Conservation (phyloP, 1,284 basidiomycete species). For the Moniliella sp. region DNA sequence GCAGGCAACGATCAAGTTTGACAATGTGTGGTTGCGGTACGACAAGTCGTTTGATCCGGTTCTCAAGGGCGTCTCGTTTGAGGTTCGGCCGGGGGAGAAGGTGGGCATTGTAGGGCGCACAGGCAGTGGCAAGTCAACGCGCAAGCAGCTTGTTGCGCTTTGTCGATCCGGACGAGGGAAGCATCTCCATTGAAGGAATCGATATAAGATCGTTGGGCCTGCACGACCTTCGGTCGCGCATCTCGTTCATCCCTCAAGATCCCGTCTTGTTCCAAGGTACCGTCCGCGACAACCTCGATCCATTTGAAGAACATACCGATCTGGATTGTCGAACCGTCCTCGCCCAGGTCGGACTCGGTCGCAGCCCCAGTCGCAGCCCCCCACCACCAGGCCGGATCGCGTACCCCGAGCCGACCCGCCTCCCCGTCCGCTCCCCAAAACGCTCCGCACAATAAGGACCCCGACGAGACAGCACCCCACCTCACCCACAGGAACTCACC, state of each 20-base stretch:
- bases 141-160: slow-evolving; percentile 7
- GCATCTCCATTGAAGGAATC: slow-evolving; percentile 22
- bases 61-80: slow-evolving; percentile 47
- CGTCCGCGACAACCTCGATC: slow-evolving; percentile 64
- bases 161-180: slow-evolving; percentile 10
- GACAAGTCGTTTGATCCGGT: slow-evolving; percentile 51
- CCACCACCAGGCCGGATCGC: slow-evolving; percentile 1
- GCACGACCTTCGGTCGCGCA: slow-evolving; percentile 28
- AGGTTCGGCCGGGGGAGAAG: slow-evolving; percentile 6
- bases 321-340: slow-evolving; percentile 52
- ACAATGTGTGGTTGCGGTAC: slow-evolving; percentile 46
- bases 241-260: slow-evolving; percentile 40
- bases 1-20: slow-evolving; percentile 44
- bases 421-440: background rate
- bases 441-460: slow-evolving; percentile 35
- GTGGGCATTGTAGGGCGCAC: slow-evolving; percentile 2
- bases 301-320: slow-evolving; percentile 62
- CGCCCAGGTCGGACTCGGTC: slow-evolving; percentile 11
- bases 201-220: slow-evolving; percentile 12
- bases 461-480: slow-evolving; percentile 42
- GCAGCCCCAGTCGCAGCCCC: slow-evolving; percentile 1
- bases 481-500: too few relatives aligned
- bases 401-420: background rate
- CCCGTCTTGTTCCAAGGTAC: slow-evolving; percentile 70
- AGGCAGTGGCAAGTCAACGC: slow-evolving; percentile 1